Base-by-base conservation (phyloP, 2,329 filamentous ascomycete species). In the Aspergillus pseudoviridinutans region DNA sequence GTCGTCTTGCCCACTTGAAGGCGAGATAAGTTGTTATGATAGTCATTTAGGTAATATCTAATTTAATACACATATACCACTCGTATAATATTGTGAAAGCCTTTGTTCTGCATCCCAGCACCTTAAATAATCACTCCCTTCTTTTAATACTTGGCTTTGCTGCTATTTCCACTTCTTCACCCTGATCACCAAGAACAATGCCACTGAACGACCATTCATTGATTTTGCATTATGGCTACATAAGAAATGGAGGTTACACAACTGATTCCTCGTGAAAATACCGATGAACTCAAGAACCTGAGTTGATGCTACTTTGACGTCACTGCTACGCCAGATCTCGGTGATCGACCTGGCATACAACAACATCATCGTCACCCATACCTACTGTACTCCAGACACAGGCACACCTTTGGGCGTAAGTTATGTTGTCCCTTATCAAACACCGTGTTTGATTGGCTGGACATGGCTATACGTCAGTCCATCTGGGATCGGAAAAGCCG, bases 251-350 rank as follows among this genome's bases (percentile, higher is more conserved):
- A 7, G 5, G 1, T 38, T 38, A 49, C 27, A 17, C 2, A 49
- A n/a, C 24, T 29, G 4, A 4, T 46, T 17, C 5, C 9, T 7
- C n/a, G 24, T 17, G n/a, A 20, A 20, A 22, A 25, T 22, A n/a
- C 6, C 25, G 28, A 29, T 49, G 10, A 17, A 14, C 12, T 27
- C 44, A 47, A 24, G 22, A 49, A 50, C 8, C 44, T 50, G 44
- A 44, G 42, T 55, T 38, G 22, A 29, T 42, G 50, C 25, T 29
- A 9, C 24, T 28, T 58, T 60, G 58, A 60, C 58, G 58, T 60
- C 58, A 60, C 51, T 27, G 49, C 58, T 58, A 58, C 55, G 58
- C 58, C 58, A 60, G 53, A 41, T 47, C 12, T 25, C 20, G 28
- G 8, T 22, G 50, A 7, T 10, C 50, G 14, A 17, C n/a, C 32